Evolutionary conservation across 352 stramenopile genomes (phyloP).

Genomic region (Phytopythium mirpurense): DNA sequence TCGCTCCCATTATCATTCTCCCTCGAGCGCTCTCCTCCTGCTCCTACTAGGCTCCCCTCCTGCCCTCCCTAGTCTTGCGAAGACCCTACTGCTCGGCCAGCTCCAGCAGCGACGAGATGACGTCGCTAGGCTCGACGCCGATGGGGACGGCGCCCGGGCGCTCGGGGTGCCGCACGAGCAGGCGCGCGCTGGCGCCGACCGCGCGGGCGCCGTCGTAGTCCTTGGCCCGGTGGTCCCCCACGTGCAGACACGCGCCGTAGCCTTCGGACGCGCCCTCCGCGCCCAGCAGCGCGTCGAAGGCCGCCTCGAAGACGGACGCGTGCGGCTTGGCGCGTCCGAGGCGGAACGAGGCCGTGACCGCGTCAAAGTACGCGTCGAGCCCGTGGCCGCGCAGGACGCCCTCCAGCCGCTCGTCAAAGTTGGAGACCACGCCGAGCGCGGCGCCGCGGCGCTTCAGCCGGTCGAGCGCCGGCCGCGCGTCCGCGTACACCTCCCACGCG

Average conservation of each 20-base stretch:
- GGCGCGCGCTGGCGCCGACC: constrained; percentile 30
- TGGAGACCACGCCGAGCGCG: constrained; percentile 61
- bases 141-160: not conserved
- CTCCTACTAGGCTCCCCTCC: too few species aligned
- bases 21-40: too few species aligned
- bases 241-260: constrained; percentile 34
- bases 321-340: constrained; percentile 46
- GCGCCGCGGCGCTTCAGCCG: constrained; percentile 17
- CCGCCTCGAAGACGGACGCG: constrained; percentile 48
- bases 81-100: constrained; percentile 6
- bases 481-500: constrained; percentile 60
- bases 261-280: not conserved
- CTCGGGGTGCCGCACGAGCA: constrained; percentile 25
- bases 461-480: constrained; percentile 38
- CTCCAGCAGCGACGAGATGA: constrained; percentile 28
- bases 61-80: too few species aligned
- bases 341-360: constrained; percentile 56
- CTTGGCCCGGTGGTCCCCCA: constrained; percentile 49
- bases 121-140: constrained; percentile 11
- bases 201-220: constrained; percentile 47
- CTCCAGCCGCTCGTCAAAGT: constrained; percentile 73
- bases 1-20: too few species aligned
- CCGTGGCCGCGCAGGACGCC: constrained; percentile 32
- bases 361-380: constrained; percentile 42
- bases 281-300: constrained; percentile 28